These are phyloP conservation scores for Haberlea rhodopensis DNA, from an alignment of 257 asterid species.

Conservation along the genomic window DNA sequence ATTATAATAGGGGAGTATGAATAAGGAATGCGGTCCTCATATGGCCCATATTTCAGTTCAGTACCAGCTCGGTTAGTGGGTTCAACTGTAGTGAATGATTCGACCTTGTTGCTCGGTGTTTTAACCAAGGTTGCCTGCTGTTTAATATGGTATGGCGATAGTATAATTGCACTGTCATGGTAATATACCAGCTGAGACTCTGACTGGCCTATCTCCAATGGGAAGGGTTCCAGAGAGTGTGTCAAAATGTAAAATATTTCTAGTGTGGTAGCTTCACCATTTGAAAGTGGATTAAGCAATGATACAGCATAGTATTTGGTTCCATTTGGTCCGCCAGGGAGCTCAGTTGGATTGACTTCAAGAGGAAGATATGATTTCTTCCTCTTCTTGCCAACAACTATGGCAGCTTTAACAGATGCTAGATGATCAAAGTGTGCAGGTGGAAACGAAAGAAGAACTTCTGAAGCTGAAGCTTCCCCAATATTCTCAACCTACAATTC, in stretches of 20 bases:
- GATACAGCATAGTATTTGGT: constrained; percentile 57
- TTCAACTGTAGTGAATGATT: constrained; percentile 83
- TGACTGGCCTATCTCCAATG: constrained; percentile 79
- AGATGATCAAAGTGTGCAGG: constrained; percentile 70
- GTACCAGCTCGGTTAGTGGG: constrained; percentile 65
- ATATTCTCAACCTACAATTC: constrained; percentile 69
- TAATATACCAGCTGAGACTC: constrained; percentile 92
- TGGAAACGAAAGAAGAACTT: constrained; percentile 73
- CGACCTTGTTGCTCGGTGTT: constrained; percentile 69
- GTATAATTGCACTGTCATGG: constrained; percentile 84
- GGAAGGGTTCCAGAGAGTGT: constrained; percentile 93
- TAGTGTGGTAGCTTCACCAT: constrained; percentile 61
- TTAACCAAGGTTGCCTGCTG: constrained; percentile 78
- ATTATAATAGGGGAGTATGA: constrained; percentile 64
- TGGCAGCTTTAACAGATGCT: constrained; percentile 78
- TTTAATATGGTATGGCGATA: constrained; percentile 75
- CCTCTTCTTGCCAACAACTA: constrained; percentile 67
- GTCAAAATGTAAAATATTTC: constrained; percentile 72
- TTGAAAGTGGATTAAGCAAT: constrained; percentile 55
- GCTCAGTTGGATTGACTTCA: constrained; percentile 56
- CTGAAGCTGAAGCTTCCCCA: constrained; percentile 62
- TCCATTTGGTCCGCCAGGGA: constrained; percentile 70
- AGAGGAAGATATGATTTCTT: constrained; percentile 72
- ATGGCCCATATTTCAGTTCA: constrained; percentile 89
- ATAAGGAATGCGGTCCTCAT: constrained; percentile 54